These are phyloP conservation scores for Wallacemonas rigidus DNA, from an alignment of 208 protist species.

Conservation along the genomic window DNA sequence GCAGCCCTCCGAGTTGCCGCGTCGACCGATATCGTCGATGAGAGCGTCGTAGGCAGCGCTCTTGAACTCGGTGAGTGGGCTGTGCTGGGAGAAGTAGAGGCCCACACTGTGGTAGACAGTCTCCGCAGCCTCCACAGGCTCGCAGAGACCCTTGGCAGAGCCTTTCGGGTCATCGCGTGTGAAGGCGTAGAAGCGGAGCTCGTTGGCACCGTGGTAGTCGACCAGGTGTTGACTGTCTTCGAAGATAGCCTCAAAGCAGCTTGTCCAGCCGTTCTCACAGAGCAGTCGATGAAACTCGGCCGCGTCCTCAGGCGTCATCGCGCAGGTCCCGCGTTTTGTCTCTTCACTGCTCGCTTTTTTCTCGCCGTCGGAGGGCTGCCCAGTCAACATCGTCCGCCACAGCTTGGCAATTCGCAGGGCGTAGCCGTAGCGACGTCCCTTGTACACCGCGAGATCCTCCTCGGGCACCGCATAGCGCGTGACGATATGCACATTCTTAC, in stretches of 20 bases:
- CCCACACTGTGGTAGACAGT: constrained; percentile 33
- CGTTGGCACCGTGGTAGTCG: constrained; percentile 34
- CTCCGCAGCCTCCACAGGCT: constrained; percentile 25
- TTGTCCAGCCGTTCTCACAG: constrained; percentile 29
- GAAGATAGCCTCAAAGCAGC: constrained; percentile 58
- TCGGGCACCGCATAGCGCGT: constrained; percentile 45
- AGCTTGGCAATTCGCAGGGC: constrained; percentile 31
- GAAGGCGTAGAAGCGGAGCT: constrained; percentile 56
- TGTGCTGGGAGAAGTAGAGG: constrained; percentile 29
- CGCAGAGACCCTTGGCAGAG: constrained; percentile 20
- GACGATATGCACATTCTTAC: constrained; percentile 55
- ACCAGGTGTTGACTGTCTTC: constrained; percentile 50
- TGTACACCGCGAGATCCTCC: constrained; percentile 27
- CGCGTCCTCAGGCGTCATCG: constrained; percentile 16
- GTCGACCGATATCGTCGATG: constrained; percentile 35
- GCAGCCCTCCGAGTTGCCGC: constrained; percentile 46
- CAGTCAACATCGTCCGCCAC: constrained; percentile 5
- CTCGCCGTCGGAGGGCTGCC: background rate
- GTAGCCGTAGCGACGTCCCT: constrained; percentile 32
- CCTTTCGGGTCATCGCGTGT: constrained; percentile 18
- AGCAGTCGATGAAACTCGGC: constrained; percentile 33
- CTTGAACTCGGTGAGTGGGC: constrained; percentile 16
- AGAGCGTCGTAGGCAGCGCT: constrained; percentile 28
- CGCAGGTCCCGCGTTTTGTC: background rate
- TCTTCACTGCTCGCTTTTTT: background rate